phyloP scores from a whole-genome alignment of 2,329 filamentous ascomycete genomes.

The Fusarium oxysporum region DNA sequence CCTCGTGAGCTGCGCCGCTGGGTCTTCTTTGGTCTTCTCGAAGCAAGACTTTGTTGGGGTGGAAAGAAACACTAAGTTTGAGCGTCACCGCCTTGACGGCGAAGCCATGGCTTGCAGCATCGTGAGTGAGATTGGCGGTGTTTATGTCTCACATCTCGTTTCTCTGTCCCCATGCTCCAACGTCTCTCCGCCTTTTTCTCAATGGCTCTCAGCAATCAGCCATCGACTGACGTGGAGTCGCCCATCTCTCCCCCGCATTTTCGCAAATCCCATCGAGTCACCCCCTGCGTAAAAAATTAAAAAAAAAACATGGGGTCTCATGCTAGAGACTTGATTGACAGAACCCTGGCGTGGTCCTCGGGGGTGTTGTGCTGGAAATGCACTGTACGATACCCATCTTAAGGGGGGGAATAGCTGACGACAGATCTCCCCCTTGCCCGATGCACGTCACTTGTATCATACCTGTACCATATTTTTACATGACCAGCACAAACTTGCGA shows the following conservation, averaged over 20 bases:
- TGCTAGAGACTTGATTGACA: conserved; percentile 27
- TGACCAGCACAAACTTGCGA: conserved; percentile 14
- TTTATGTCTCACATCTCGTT: conserved; percentile 18
- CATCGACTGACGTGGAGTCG: conserved; percentile 26
- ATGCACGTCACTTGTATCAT: conserved; percentile 33
- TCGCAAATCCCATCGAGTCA: conserved; percentile 20
- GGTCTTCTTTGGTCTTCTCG: conserved; percentile 6
- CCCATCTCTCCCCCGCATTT: conserved; percentile 33
- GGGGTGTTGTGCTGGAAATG: conserved; percentile 7
- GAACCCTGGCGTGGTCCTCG: conserved; percentile 14
- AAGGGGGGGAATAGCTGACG: conserved; percentile 3
- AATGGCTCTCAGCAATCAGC: conserved; percentile 14
- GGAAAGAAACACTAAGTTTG: conserved; percentile 14
- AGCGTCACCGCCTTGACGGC: conserved; percentile 31
- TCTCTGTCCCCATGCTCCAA: neutral
- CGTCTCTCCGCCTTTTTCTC: conserved; percentile 12
- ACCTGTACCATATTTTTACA: conserved; percentile 19
- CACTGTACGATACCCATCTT: conserved; percentile 12
- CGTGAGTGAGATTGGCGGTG: conserved; percentile 22
- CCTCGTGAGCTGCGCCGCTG: conserved; percentile 34
- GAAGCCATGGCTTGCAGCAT: conserved; percentile 20
- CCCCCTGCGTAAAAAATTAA: conserved; percentile 26
- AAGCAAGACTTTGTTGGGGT: conserved; percentile 28
- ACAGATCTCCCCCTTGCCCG: conserved; percentile 22
- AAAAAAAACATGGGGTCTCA: conserved; percentile 26